Evolutionary conservation across 306 rosid species (phyloP), one percentile per base, ranked within the genome.

Genomic region (Cicer arietinum): DNA sequence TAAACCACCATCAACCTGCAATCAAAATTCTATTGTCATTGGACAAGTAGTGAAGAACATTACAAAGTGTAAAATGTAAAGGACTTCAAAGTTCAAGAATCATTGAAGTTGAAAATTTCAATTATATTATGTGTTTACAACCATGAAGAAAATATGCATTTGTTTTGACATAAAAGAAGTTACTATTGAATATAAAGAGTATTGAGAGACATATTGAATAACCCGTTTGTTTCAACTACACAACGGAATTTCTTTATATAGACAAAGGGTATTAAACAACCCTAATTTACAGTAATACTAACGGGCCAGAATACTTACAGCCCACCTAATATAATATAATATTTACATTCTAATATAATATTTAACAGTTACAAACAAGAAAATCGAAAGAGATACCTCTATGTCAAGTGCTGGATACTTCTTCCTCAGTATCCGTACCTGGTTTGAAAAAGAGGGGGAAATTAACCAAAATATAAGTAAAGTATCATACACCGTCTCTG

Each of bases 1-100:
- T 80, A 94, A 82, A 22, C 97, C 97, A 51, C 99, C 99, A 73
- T 94, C 99, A 63, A 94, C 97, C 99, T 94, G 93, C 17, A 68
- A 83, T 82, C 37, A 39, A 76, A 75, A 54, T 70, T 71, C 37
- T 30, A 30, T 2, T 47, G 9, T 54, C 70, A 17, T 41, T 22
- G 45, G 57, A 53, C 35, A 73, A 70, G 16, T 22, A 4, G 45
- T 6, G n/a, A 30, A 73, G 57, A 54, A 78, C 61, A 67, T 77
- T 68, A 67, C 17, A 42, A 39, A 39, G 42, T 20, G 35, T 50
- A 63, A 63, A 81, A 70, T 8, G 47, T 25, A 20, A 54, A 54
- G 14, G 59, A 25, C 45, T 30, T 30, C 17, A 60, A 50, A 52
- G 50, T 51, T 74, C 75, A 63, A 35, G 52, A 69, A 54, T 52